A percentile compares a stretch with the other conserved stretches of the same genome.
Conservation (phyloP, 2,329 filamentous ascomycete genomes). For the Mariannaea elegans region DNA sequence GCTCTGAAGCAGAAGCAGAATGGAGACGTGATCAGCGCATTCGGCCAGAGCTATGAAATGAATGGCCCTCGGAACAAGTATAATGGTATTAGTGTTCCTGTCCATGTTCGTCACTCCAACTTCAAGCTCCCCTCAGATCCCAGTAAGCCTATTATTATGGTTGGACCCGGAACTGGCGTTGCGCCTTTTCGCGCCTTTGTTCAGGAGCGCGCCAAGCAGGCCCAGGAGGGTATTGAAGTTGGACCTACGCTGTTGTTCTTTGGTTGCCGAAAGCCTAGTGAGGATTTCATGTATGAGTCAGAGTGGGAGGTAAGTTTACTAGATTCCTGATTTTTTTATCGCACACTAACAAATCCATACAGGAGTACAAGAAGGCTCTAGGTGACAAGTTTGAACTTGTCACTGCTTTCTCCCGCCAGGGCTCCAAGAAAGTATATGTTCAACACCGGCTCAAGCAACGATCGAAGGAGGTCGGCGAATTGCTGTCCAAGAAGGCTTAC, state of each 20-base stretch:
- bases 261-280: constrained; percentile 85
- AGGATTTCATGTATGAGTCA: constrained; percentile 91
- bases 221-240: constrained; percentile 80
- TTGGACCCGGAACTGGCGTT: constrained; percentile 95
- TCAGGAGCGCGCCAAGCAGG: constrained; percentile 89
- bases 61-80: constrained; percentile 95
- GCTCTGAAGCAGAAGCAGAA: constrained; percentile 98
- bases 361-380: constrained; percentile 85
- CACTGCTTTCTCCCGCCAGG: constrained; percentile 94
- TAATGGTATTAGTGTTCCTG: constrained; percentile 91
- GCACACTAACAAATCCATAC: constrained; percentile 38
- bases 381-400: constrained; percentile 91
- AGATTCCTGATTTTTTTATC: too few species aligned
- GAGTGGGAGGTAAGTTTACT: constrained; percentile 84
- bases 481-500: constrained; percentile 87
- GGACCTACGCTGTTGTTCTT: constrained; percentile 94
- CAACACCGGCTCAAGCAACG: constrained; percentile 90
- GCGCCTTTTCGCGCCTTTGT: constrained; percentile 96
- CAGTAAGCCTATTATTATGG: constrained; percentile 92
- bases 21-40: constrained; percentile 78
- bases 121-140: constrained; percentile 98
- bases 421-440: constrained; percentile 91
- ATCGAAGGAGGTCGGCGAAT: constrained; percentile 84
- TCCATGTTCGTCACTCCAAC: constrained; percentile 97
- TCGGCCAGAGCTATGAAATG: constrained; percentile 87